Base-by-base conservation (phyloP, 495 filamentous ascomycete species). In the Chaetomium fimeti region DNA sequence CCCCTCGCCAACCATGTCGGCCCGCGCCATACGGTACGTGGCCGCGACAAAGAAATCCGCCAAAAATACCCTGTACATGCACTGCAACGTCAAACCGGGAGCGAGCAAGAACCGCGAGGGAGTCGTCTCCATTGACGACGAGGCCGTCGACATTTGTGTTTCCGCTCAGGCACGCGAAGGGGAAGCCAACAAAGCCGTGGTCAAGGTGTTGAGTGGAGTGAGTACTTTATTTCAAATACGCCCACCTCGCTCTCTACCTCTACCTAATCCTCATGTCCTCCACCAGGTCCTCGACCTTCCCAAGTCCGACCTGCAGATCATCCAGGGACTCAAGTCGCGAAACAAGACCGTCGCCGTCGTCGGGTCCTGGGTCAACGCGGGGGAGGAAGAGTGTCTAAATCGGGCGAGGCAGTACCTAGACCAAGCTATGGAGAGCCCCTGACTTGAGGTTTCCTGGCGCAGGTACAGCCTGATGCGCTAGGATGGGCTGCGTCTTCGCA, bases 71-170 rank as follows among this genome's bases (percentile, higher is more conserved):
- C 67, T 84, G 24, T 77, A 79, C 61, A 66, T 84, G 56, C 77
- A 79, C 29, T 90, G 87, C 74, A 82, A 83, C 66, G 84, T 89
- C 59, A 88, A 88, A 53, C 84, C 87, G 15, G 85, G 85, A n/a
- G 82, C 81, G 8, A 86, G 80, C 61, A 82, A 82, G n/a, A 75
- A 78, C 49, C 81, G 86, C 6, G 82, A 87, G 65, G 86, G 87
- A 3, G 78, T 90, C 25, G 72, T 75, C 13, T 75, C 75, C 1
- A 75, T 90, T 11, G 80, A 79, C 2, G 75, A 81, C 1, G 80
- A 85, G 8, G 74, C 75, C 13, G 79, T 90, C 60, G 83, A 87
- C 55, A 69, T 91, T 1, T 86, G 83, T 29, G 87, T 89, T 0
- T 71, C 87, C 3, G 87, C 85, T 0, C 85, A 81, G 53, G 82